Evolutionary conservation across 331 rosid genomes (phyloP).

Genomic region (Malus hybrid): DNA sequence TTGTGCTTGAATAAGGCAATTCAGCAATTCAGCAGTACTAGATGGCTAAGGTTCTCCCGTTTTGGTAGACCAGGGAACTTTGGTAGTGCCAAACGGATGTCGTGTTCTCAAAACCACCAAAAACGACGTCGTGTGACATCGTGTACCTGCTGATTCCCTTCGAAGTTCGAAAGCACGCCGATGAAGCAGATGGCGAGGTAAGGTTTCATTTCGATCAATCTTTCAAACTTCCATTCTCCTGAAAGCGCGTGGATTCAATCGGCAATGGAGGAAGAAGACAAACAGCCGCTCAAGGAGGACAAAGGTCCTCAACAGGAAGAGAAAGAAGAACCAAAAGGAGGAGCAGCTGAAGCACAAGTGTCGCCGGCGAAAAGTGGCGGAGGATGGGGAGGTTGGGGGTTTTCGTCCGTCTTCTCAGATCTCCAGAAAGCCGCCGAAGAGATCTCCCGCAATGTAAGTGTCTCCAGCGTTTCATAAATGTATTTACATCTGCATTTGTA

Average conservation of each 20-base stretch:
- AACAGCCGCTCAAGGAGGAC: constrained; percentile 45
- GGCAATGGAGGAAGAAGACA: constrained; percentile 67
- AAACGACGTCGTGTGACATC: not conserved
- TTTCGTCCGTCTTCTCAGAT: constrained; percentile 74
- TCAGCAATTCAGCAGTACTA: not conserved
- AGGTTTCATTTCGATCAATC: not conserved
- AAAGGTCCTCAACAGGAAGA: constrained; percentile 4
- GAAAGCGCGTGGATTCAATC: not conserved
- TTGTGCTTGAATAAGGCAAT: not conserved
- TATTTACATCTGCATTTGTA: not conserved
- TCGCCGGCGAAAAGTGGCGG: constrained; percentile 19
- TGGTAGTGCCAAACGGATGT: not conserved
- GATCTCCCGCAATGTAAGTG: constrained; percentile 90
- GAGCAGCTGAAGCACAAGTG: constrained; percentile 19
- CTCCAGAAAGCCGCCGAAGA: constrained; percentile 97
- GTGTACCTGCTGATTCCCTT: not conserved
- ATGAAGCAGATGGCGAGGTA: not conserved
- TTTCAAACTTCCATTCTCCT: not conserved
- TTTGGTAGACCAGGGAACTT: no score
- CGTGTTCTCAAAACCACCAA: not conserved
- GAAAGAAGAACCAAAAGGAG: not conserved
- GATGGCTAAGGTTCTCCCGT: no score
- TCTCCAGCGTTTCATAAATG: not conserved
- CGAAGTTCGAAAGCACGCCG: not conserved
- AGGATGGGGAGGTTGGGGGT: constrained; percentile 87